A percentile compares a stretch with the other conserved stretches of the same genome.
Conservation (phyloP, 805 yeast genomes). For the Dipodascus albidus region DNA sequence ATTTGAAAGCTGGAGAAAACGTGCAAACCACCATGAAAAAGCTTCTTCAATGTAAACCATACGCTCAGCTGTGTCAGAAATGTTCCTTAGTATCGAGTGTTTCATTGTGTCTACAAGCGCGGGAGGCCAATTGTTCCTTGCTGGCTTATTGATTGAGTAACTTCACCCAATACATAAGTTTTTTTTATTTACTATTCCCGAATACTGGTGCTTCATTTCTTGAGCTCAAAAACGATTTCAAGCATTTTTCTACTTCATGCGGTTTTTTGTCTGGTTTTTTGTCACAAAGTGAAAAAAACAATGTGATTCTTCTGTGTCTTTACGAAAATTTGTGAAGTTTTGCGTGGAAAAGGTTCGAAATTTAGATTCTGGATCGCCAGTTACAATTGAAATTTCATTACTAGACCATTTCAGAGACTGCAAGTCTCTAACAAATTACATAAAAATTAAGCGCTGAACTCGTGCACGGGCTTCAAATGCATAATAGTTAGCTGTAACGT, state of each 20-base stretch:
- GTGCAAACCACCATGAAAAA: slow-evolving; percentile 19
- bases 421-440: slow-evolving; percentile 23
- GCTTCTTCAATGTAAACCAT: slow-evolving; percentile 23
- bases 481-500: slow-evolving; percentile 52
- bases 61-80: slow-evolving; percentile 6
- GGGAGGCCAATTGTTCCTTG: slow-evolving; percentile 42
- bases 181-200: not conserved
- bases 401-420: slow-evolving; percentile 21
- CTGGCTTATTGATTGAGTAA: slow-evolving; percentile 5
- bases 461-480: slow-evolving; percentile 11
- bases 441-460: slow-evolving; percentile 16
- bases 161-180: slow-evolving; percentile 8
- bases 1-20: too few species aligned
- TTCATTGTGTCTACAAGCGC: slow-evolving; percentile 44
- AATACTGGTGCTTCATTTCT: not conserved
- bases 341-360: slow-evolving; percentile 20
- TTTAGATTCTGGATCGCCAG: slow-evolving; percentile 18
- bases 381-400: slow-evolving; percentile 18
- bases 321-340: not conserved
- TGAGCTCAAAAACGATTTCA: not conserved
- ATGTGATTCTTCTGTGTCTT: not conserved
- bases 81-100: slow-evolving; percentile 23
- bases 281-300: not conserved
- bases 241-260: not conserved
- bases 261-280: not conserved